Evolutionary conservation across 495 filamentous ascomycete species (phyloP).

Genomic region (Opeltia flavorubescens): DNA sequence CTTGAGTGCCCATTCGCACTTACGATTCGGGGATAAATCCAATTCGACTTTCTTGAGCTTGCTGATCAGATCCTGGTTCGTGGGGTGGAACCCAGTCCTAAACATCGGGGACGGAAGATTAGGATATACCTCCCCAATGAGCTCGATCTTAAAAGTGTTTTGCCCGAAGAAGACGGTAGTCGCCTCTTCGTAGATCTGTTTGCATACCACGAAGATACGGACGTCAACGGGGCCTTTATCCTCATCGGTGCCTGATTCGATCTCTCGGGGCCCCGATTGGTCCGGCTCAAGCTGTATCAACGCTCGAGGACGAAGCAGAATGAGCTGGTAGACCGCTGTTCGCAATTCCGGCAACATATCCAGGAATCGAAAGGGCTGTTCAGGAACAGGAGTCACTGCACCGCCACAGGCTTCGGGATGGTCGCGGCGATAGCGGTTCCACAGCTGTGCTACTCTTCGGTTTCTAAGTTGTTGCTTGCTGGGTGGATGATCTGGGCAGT

Average conservation of each 20-base stretch:
- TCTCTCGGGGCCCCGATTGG: no score
- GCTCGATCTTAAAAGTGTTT: slow-evolving; percentile 2
- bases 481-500: no score
- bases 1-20: no score
- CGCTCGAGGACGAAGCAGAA: background rate
- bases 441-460: background rate
- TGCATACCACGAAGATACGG: slow-evolving; percentile 3
- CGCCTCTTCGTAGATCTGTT: background rate
- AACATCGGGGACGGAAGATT: background rate
- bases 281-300: background rate
- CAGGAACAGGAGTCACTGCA: background rate
- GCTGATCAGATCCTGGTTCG: background rate
- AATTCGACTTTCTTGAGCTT: background rate
- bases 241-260: no score
- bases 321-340: background rate
- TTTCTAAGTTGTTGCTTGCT: no score
- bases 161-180: background rate
- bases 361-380: slow-evolving; percentile 3
- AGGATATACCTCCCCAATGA: background rate
- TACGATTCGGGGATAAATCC: no score
- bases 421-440: slow-evolving; percentile 6
- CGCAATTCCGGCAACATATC: slow-evolving; percentile 1
- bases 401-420: slow-evolving; percentile 4
- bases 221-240: background rate
- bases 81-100: background rate